Evolutionary conservation across 2,329 filamentous ascomycete species (phyloP).

Genomic region (Scytalidium lignicola): DNA sequence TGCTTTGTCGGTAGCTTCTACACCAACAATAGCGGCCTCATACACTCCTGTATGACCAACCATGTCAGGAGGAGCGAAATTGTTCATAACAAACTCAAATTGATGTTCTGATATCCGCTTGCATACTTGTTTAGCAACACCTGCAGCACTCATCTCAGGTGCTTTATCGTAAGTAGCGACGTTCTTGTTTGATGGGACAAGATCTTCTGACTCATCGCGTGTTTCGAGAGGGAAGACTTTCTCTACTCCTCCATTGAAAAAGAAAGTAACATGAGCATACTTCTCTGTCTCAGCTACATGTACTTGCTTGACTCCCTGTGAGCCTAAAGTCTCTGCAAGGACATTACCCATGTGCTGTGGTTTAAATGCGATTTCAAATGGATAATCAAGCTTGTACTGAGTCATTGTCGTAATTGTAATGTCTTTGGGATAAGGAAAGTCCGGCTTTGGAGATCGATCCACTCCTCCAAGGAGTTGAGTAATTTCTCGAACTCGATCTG

Average conservation of each 20-base stretch:
- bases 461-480: slow-evolving; percentile 89
- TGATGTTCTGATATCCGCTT: slow-evolving; percentile 81
- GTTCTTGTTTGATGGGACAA: slow-evolving; percentile 80
- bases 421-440: slow-evolving; percentile 92
- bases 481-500: slow-evolving; percentile 93
- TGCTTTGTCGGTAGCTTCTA: slow-evolving; percentile 82
- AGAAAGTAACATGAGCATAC: slow-evolving; percentile 99
- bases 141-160: slow-evolving; percentile 92
- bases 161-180: slow-evolving; percentile 94
- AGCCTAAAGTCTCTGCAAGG: slow-evolving; percentile 92
- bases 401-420: slow-evolving; percentile 92
- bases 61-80: slow-evolving; percentile 99
- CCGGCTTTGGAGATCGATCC: slow-evolving; percentile 83
- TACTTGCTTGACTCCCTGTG: slow-evolving; percentile 85
- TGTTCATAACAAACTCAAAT: slow-evolving; percentile 99
- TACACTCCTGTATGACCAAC: slow-evolving; percentile 98
- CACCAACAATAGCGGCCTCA: slow-evolving; percentile 83
- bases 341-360: slow-evolving; percentile 97
- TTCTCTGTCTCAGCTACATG: slow-evolving; percentile 99
- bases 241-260: slow-evolving; percentile 98
- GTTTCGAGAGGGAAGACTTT: slow-evolving; percentile 90
- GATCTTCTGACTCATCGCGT: slow-evolving; percentile 73
- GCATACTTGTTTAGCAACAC: slow-evolving; percentile 81
- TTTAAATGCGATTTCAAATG: slow-evolving; percentile 86
- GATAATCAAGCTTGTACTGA: slow-evolving; percentile 92